A percentile compares a stretch with the other conserved stretches of the same genome.
Evolutionary conservation across 2,329 filamentous ascomycete species (phyloP).

Genomic region (Lasiodiplodia sp.): DNA sequence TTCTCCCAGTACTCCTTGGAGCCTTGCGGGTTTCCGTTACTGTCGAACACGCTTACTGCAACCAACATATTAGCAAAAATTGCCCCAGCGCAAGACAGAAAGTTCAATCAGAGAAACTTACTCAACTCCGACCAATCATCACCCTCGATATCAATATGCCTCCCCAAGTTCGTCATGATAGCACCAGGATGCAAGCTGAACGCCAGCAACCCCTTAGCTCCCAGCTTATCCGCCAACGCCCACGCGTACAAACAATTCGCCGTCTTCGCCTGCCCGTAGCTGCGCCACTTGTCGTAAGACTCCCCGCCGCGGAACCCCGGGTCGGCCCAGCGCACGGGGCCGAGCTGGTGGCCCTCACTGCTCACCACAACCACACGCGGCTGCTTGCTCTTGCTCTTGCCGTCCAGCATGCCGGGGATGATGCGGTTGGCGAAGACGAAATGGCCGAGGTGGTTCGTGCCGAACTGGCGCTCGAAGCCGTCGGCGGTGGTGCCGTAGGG

Average conservation of each 20-base stretch:
- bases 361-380: slow-evolving; percentile 41
- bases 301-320: slow-evolving; percentile 33
- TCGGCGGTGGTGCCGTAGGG: slow-evolving; percentile 43
- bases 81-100: neutral
- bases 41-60: slow-evolving; percentile 34
- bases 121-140: slow-evolving; percentile 35
- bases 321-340: slow-evolving; percentile 33
- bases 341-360: slow-evolving; percentile 32
- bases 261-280: slow-evolving; percentile 38
- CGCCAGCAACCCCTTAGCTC: slow-evolving; percentile 34
- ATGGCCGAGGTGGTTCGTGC: slow-evolving; percentile 55
- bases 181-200: slow-evolving; percentile 44
- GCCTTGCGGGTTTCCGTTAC: slow-evolving; percentile 36
- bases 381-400: slow-evolving; percentile 36
- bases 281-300: slow-evolving; percentile 26
- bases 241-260: slow-evolving; percentile 40
- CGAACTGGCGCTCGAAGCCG: slow-evolving; percentile 56
- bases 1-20: slow-evolving; percentile 16
- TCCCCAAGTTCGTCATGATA: slow-evolving; percentile 37
- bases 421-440: slow-evolving; percentile 54
- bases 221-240: slow-evolving; percentile 38
- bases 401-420: slow-evolving; percentile 45
- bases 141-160: slow-evolving; percentile 29
- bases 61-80: slow-evolving; percentile 3
- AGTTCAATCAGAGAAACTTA: slow-evolving; percentile 16